phyloP scores from a whole-genome alignment of 2,329 filamentous ascomycete species.

The Thelonectria blattea region DNA sequence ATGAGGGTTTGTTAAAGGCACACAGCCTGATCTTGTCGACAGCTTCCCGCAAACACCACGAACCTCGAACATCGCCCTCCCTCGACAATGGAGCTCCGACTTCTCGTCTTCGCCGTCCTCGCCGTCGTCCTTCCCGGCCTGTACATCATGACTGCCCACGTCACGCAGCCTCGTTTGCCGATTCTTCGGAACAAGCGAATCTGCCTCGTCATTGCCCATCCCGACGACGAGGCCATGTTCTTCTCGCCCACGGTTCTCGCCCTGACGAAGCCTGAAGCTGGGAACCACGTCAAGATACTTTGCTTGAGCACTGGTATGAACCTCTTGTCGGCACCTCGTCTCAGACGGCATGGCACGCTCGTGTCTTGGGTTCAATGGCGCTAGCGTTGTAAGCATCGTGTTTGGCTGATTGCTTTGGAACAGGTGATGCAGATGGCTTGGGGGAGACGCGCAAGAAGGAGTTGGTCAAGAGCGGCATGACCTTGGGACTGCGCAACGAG shows the following conservation, averaged over 20 bases:
- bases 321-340: neutral
- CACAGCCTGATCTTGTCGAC: neutral
- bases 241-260: conserved; percentile 88
- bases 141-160: conserved; percentile 58
- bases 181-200: conserved; percentile 82
- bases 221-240: conserved; percentile 99
- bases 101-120: conserved; percentile 36
- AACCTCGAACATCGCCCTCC: neutral
- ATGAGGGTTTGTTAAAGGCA: neutral
- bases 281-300: conserved; percentile 92
- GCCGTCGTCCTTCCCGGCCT: conserved; percentile 53
- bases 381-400: neutral
- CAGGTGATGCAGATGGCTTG: conserved; percentile 84
- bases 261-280: conserved; percentile 78
- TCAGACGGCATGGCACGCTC: neutral
- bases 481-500: conserved; percentile 74
- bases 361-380: neutral
- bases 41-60: neutral
- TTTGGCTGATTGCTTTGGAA: conserved; percentile 29
- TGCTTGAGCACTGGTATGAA: conserved; percentile 83
- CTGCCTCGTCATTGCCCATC: conserved; percentile 92
- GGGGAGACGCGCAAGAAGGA: conserved; percentile 84
- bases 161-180: conserved; percentile 63
- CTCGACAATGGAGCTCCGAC: conserved; percentile 30
- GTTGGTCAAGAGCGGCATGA: conserved; percentile 77